Percentiles rank a stretch among this genome's conserved stretches.
Conservation (phyloP, 768 basidiomycete genomes). For the Tricholoma terreum region DNA sequence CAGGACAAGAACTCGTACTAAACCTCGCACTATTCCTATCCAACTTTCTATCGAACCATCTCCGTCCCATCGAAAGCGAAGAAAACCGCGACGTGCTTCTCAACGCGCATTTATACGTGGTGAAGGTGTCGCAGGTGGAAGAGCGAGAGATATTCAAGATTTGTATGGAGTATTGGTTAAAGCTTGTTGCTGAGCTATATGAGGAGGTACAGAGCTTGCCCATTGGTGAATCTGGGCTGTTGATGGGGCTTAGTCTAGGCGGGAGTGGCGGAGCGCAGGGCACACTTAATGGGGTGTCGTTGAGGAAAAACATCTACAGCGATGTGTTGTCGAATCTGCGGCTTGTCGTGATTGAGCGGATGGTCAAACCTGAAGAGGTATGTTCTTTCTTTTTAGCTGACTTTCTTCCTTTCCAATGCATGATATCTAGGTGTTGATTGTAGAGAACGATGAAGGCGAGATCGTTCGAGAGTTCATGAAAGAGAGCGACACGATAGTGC, state of each 20-base stretch:
- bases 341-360: constrained; percentile 94
- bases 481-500: constrained; percentile 95
- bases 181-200: constrained; percentile 93
- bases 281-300: constrained; percentile 71
- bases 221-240: constrained; percentile 77
- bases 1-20: constrained; percentile 94
- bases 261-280: constrained; percentile 58
- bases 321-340: constrained; percentile 94
- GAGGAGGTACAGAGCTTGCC: constrained; percentile 94
- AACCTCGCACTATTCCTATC: constrained; percentile 95
- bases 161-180: constrained; percentile 95
- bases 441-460: constrained; percentile 99
- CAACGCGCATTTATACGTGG: constrained; percentile 97
- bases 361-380: constrained; percentile 99
- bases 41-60: constrained; percentile 92
- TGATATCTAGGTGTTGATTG: constrained; percentile 78
- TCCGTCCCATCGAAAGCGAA: constrained; percentile 91
- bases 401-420: neutral
- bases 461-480: constrained; percentile 99
- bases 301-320: constrained; percentile 92
- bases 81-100: constrained; percentile 87
- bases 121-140: constrained; percentile 96
- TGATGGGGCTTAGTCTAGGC: constrained; percentile 85
- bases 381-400: constrained; percentile 16
- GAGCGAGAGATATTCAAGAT: constrained; percentile 99